These are phyloP conservation scores for Urtica urens DNA, from an alignment of 306 rosid genomes.

Conservation along the genomic window DNA sequence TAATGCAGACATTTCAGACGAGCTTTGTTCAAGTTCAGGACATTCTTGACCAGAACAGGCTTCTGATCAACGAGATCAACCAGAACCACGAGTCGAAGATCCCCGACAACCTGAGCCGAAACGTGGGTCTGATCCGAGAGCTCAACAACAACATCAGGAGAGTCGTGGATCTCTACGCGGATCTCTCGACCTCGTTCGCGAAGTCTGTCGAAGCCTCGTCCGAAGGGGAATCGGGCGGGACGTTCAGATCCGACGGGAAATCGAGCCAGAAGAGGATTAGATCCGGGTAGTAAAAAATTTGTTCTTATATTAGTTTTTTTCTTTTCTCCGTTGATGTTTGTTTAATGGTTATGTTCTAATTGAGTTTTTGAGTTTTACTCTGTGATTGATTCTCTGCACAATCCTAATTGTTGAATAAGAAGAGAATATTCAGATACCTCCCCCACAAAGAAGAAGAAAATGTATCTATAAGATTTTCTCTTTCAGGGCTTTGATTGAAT, in stretches of 20 bases:
- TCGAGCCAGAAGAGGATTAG: constrained; percentile 65
- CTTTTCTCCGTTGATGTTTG: too few species aligned
- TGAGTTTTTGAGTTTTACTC: too few species aligned
- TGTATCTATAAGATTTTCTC: constrained; percentile 11
- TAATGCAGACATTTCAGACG: constrained; percentile 67
- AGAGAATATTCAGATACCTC: constrained; percentile 20
- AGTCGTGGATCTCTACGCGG: constrained; percentile 89
- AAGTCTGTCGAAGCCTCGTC: constrained; percentile 69
- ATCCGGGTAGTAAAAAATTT: constrained; percentile 31
- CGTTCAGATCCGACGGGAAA: constrained; percentile 66
- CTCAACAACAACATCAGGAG: constrained; percentile 82
- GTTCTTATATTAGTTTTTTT: too few species aligned
- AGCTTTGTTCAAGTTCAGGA: constrained; percentile 83
- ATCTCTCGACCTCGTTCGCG: constrained; percentile 57
- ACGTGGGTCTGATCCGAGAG: constrained; percentile 75
- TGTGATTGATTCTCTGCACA: too few species aligned
- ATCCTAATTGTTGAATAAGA: constrained; percentile 20
- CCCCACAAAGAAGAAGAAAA: constrained; percentile 18
- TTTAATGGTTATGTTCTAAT: too few species aligned
- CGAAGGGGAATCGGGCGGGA: constrained; percentile 70
- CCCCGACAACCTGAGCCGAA: constrained; percentile 63
- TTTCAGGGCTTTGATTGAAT: constrained; percentile 12
- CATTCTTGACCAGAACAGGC: constrained; percentile 74
- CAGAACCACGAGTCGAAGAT: constrained; percentile 75
- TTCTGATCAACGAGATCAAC: constrained; percentile 80